Conservation (phyloP, 768 basidiomycete genomes). For the Lyophyllum shimeji region DNA sequence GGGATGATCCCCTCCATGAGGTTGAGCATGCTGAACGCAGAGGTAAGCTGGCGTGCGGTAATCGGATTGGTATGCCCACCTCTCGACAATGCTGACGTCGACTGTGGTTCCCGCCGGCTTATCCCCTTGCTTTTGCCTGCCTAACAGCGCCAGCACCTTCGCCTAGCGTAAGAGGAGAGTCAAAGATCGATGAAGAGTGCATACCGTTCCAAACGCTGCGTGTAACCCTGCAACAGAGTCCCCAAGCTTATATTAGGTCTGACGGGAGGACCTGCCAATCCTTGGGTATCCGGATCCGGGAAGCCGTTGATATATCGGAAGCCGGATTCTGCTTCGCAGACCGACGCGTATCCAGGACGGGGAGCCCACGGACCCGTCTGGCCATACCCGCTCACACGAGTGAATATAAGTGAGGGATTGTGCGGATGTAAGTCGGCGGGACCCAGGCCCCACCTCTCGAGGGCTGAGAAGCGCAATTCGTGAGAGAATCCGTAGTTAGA, state of each 20-base stretch:
- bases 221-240: conserved; percentile 73
- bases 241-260: conserved; percentile 70
- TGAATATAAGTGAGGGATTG: conserved; percentile 88
- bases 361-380: conserved; percentile 75
- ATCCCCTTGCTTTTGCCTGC: conserved; percentile 36
- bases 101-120: conserved; percentile 49
- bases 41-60: not conserved
- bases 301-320: conserved; percentile 74
- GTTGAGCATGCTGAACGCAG: conserved; percentile 59
- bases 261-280: conserved; percentile 60
- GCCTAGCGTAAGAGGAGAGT: not conserved
- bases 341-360: conserved; percentile 70
- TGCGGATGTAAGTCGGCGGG: conserved; percentile 60
- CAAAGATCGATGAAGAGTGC: conserved; percentile 8
- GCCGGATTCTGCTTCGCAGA: conserved; percentile 75
- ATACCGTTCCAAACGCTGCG: conserved; percentile 71
- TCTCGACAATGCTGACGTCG: conserved; percentile 78
- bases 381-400: conserved; percentile 79
- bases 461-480: conserved; percentile 36
- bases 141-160: conserved; percentile 58
- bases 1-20: conserved; percentile 78
- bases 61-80: conserved; percentile 30
- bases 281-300: conserved; percentile 51
- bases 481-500: not conserved
- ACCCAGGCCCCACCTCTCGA: conserved; percentile 70